Evolutionary conservation across 208 protist species (phyloP).

Genomic region (Leishmania tarentolae): DNA sequence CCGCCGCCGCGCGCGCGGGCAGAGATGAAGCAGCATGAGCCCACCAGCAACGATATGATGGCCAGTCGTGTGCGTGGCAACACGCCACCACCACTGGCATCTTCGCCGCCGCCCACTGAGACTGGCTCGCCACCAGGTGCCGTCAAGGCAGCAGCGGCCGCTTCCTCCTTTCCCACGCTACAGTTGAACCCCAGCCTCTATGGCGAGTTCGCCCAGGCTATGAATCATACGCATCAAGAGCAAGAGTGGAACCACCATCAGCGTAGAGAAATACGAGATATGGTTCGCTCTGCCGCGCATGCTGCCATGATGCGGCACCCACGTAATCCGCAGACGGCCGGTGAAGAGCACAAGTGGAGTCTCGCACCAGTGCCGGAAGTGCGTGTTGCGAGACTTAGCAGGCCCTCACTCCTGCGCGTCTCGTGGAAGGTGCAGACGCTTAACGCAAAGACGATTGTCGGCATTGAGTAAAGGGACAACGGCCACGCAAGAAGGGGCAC

Average conservation of each 20-base stretch:
- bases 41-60: neutral
- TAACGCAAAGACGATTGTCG: slow-evolving; percentile 48
- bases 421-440: slow-evolving; percentile 45
- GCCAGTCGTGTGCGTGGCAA: neutral
- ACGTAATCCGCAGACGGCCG: slow-evolving; percentile 31
- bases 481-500: neutral
- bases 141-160: neutral
- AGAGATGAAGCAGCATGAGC: neutral
- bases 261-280: slow-evolving; percentile 38
- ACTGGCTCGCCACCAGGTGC: neutral
- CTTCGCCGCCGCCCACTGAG: neutral
- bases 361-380: slow-evolving; percentile 40
- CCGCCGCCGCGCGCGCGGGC: neutral
- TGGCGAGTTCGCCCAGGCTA: slow-evolving; percentile 17
- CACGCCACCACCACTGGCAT: neutral
- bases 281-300: slow-evolving; percentile 38
- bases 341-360: slow-evolving; percentile 36
- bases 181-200: slow-evolving; percentile 19
- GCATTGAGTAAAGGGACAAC: slow-evolving; percentile 29
- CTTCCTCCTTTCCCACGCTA: neutral
- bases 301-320: slow-evolving; percentile 40
- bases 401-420: slow-evolving; percentile 13
- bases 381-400: slow-evolving; percentile 17
- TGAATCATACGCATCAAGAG: slow-evolving; percentile 22
- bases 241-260: slow-evolving; percentile 40